Evolutionary conservation across 1,284 basidiomycete genomes (phyloP).

Genomic region (Microbotryum lychnidis-dioicae): DNA sequence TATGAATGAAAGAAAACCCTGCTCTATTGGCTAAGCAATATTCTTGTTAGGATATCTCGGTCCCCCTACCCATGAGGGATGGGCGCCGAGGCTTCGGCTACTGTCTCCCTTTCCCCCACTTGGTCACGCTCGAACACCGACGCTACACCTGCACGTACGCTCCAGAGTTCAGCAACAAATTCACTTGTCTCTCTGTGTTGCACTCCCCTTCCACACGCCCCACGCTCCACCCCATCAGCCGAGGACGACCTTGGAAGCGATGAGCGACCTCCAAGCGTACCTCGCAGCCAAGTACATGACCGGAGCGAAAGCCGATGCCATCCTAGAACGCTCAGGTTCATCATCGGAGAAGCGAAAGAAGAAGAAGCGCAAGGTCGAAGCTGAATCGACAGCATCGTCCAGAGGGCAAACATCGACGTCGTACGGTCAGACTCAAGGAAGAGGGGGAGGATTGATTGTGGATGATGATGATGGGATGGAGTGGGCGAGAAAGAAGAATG

Average conservation of each 20-base stretch:
- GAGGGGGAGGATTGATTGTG: slow-evolving; percentile 34
- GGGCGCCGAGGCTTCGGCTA: too few species aligned
- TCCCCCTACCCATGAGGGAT: too few species aligned
- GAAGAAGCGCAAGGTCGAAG: slow-evolving; percentile 59
- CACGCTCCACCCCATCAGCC: background rate
- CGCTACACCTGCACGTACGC: too few species aligned
- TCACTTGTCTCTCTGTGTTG: too few species aligned
- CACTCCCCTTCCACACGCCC: background rate
- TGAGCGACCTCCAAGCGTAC: slow-evolving; percentile 47
- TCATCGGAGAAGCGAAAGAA: slow-evolving; percentile 44
- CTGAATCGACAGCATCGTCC: background rate
- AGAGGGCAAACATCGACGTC: background rate
- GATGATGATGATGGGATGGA: slow-evolving; percentile 40
- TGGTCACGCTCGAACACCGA: too few species aligned
- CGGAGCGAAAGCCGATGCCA: slow-evolving; percentile 91
- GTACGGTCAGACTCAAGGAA: background rate
- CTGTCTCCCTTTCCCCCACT: too few species aligned
- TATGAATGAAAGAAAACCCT: too few species aligned
- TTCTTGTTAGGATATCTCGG: too few species aligned
- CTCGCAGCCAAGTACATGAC: slow-evolving; percentile 72
- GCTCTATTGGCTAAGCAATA: too few species aligned
- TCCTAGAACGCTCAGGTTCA: slow-evolving; percentile 61
- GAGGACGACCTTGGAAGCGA: background rate
- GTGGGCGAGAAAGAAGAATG: slow-evolving; percentile 30
- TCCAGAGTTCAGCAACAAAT: too few species aligned